phyloP scores from a whole-genome alignment of 257 asterid genomes.

The Nemophila menziesii region DNA sequence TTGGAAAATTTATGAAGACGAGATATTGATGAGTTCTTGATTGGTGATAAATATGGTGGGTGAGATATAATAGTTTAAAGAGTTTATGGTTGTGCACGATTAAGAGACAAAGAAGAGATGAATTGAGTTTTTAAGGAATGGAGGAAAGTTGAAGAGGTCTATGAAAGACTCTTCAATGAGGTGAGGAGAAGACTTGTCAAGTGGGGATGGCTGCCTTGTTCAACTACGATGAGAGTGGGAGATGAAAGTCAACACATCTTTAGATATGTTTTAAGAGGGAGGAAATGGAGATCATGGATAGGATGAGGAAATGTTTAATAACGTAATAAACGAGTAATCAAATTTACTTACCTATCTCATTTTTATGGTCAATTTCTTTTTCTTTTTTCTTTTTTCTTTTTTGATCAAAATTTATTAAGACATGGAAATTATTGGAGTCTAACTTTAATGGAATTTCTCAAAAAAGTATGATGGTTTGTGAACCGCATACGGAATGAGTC shows the following conservation, averaged over 20 bases:
- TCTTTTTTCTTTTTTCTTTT: too few relatives aligned
- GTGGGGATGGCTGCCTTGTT: neutral
- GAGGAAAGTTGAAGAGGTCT: slow-evolving; percentile 2
- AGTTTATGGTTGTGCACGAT: neutral
- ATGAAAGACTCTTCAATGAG: neutral
- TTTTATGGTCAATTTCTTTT: too few relatives aligned
- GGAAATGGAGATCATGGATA: slow-evolving; percentile 2
- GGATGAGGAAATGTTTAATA: neutral
- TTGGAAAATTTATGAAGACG: neutral
- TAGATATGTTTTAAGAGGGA: neutral
- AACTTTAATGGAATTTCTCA: too few relatives aligned
- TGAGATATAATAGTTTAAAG: neutral
- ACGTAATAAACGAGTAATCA: too few relatives aligned
- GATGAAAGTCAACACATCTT: slow-evolving; percentile 36
- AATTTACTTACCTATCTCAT: too few relatives aligned
- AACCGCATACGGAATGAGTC: too few relatives aligned
- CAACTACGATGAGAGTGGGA: slow-evolving; percentile 1
- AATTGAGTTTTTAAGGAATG: neutral
- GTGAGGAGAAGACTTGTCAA: slow-evolving; percentile 28
- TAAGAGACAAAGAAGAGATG: neutral
- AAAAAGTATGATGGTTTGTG: too few relatives aligned
- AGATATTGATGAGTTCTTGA: too few relatives aligned
- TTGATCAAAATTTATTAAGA: too few relatives aligned
- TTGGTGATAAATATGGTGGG: neutral
- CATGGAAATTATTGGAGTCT: too few relatives aligned